A percentile compares a stretch with the other conserved stretches of the same genome.
phyloP scores from a whole-genome alignment of 108 stramenopile genomes.

The Nitzschia inconspicua region DNA sequence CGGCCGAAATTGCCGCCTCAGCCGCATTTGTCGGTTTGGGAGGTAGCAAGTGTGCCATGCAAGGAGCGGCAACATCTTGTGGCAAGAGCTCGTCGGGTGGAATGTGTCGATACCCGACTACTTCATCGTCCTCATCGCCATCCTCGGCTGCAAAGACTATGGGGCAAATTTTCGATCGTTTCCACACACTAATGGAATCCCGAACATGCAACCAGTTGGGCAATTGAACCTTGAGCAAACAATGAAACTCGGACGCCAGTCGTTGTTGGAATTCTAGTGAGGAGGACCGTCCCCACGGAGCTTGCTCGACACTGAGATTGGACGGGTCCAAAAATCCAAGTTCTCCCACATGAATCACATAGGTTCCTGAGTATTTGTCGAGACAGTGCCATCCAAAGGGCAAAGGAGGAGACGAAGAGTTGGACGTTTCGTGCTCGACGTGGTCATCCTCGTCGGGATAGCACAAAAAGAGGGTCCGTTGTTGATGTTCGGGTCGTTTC shows the following conservation, averaged over 20 bases:
- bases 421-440: conserved; percentile 24
- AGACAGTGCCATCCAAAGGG: conserved; percentile 78
- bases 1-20: no score
- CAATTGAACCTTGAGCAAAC: conserved; percentile 64
- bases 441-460: conserved; percentile 84
- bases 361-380: conserved; percentile 60
- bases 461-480: conserved; percentile 76
- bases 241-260: conserved; percentile 79
- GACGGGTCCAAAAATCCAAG: conserved; percentile 48
- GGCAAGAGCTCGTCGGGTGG: conserved; percentile 74
- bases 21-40: background rate
- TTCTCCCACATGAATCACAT: conserved; percentile 89
- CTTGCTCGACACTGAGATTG: conserved; percentile 65
- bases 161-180: conserved; percentile 63
- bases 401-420: background rate
- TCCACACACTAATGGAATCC: conserved; percentile 84
- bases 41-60: conserved; percentile 28
- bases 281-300: conserved; percentile 85
- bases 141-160: conserved; percentile 78
- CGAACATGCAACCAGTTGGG: conserved; percentile 80
- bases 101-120: conserved; percentile 69
- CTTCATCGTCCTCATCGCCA: conserved; percentile 47
- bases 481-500: conserved; percentile 21
- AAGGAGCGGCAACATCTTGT: conserved; percentile 38
- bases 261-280: conserved; percentile 74